These are phyloP conservation scores for Pseudogymnoascus sp. DNA, from an alignment of 2,329 filamentous ascomycete genomes.

Conservation along the genomic window DNA sequence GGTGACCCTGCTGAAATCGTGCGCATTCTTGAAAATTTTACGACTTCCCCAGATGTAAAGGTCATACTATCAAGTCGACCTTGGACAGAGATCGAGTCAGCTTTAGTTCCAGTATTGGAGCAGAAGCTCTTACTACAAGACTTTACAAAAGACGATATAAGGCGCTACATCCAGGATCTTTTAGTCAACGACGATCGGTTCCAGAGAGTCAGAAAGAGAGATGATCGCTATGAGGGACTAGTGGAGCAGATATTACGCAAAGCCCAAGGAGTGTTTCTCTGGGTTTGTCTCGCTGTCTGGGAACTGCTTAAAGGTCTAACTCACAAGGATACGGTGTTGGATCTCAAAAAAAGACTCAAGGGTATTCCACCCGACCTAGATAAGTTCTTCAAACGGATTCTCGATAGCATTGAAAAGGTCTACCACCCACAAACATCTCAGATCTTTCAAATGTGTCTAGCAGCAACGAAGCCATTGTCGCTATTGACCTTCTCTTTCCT, in stretches of 20 bases:
- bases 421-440: constrained; percentile 15
- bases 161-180: background rate
- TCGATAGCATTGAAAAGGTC: constrained; percentile 14
- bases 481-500: background rate
- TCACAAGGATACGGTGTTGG: constrained; percentile 14
- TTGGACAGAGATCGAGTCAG: constrained; percentile 12
- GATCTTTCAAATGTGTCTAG: constrained; percentile 10
- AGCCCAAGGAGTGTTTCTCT: constrained; percentile 12
- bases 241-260: background rate
- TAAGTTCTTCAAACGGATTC: constrained; percentile 16
- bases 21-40: background rate
- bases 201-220: background rate
- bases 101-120: background rate
- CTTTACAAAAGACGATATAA: background rate
- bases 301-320: constrained; percentile 6
- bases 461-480: background rate
- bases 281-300: constrained; percentile 12
- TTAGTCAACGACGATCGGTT: background rate
- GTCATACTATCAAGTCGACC: constrained; percentile 15
- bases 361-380: constrained; percentile 19
- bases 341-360: constrained; percentile 17
- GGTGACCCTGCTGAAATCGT: constrained; percentile 6
- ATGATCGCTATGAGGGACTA: background rate
- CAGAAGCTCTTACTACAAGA: background rate
- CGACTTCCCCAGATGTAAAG: constrained; percentile 11